A percentile compares a stretch with the other conserved stretches of the same genome.
Conservation (phyloP, 2,329 filamentous ascomycete species). For the Penicillium expansum region DNA sequence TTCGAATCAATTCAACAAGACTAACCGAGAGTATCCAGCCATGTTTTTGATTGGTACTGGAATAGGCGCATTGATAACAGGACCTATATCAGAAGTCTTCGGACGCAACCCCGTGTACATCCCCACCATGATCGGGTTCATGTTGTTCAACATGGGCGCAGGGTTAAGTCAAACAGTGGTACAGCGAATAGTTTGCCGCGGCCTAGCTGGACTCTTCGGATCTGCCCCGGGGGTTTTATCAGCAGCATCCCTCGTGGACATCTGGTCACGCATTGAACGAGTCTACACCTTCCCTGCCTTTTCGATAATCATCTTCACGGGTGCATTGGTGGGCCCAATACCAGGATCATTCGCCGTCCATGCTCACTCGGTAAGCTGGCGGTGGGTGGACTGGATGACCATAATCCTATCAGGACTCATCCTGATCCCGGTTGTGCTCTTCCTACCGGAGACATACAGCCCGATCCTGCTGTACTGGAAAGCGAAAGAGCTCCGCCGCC, state of each 20-base stretch:
- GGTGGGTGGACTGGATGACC: constrained; percentile 49
- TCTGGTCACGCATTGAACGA: constrained; percentile 48
- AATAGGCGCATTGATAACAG: constrained; percentile 47
- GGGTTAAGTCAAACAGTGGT: constrained; percentile 49
- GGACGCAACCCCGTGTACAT: constrained; percentile 52
- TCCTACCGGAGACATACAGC: constrained; percentile 53
- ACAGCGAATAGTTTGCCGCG: constrained; percentile 50
- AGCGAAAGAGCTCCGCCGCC: constrained; percentile 39
- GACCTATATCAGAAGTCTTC: constrained; percentile 48
- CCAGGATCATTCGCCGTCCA: constrained; percentile 48
- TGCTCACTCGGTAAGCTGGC: constrained; percentile 41
- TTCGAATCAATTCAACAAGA: not conserved
- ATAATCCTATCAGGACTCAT: constrained; percentile 38
- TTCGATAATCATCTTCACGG: constrained; percentile 45
- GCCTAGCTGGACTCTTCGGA: constrained; percentile 49
- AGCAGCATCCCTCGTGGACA: constrained; percentile 46
- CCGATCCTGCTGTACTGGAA: constrained; percentile 49
- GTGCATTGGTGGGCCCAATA: constrained; percentile 40
- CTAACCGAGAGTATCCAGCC: constrained; percentile 3
- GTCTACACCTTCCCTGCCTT: constrained; percentile 52
- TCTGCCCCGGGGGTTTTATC: constrained; percentile 46
- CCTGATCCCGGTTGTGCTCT: constrained; percentile 39
- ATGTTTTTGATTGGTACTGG: constrained; percentile 51
- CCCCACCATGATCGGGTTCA: constrained; percentile 44
- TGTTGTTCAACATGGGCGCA: constrained; percentile 51